Evolutionary conservation across 2,329 filamentous ascomycete species (phyloP), one percentile per base, ranked within the genome.

Genomic region (Venturia pyrina): DNA sequence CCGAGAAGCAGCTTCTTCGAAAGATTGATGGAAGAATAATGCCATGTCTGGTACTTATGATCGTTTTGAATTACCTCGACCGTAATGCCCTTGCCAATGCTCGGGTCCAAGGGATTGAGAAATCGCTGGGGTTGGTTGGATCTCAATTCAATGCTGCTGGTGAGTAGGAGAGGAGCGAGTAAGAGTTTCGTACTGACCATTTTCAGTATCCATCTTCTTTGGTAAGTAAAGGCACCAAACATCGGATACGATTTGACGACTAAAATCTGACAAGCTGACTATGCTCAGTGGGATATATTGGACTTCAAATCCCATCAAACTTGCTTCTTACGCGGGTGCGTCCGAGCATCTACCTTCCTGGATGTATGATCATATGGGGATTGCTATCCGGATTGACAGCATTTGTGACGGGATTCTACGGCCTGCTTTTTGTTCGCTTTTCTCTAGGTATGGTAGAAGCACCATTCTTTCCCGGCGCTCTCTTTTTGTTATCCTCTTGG

Each of bases 51-150:
- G 19, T 40, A 21, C 34, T 63, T 24, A 40, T 63, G 24, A 43
- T 43, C 37, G 19, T 63, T 11, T 24, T 63, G 44, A 70, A 70
- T 59, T 72, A 70, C 61, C 78, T 85, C 56, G 85, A 87, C 69
- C 79, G 85, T 17, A 87, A 87, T 73, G 86, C 87, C 72, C 87
- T 89, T 66, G 85, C 85, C 1, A 81, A 86, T 5, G 87, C 87
- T 0, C 81, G 83, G 8, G 77, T 89, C 64, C 84, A 85, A 71
- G 85, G 86, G 17, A 77, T 90, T 10, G 82, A 87, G 65, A 75
- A 78, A 0, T 86, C 89, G 64, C 76, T 88, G 17, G 71, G 76
- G 0, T 78, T 88, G 65, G 72, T 73, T 64, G 75, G 83, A 68
- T 79, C 78, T 1, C 76, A 88, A 72, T 88, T 88, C 71, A 81